These are phyloP conservation scores for Cystobasidium sp. DNA, from an alignment of 1,284 basidiomycete species.

Conservation along the genomic window DNA sequence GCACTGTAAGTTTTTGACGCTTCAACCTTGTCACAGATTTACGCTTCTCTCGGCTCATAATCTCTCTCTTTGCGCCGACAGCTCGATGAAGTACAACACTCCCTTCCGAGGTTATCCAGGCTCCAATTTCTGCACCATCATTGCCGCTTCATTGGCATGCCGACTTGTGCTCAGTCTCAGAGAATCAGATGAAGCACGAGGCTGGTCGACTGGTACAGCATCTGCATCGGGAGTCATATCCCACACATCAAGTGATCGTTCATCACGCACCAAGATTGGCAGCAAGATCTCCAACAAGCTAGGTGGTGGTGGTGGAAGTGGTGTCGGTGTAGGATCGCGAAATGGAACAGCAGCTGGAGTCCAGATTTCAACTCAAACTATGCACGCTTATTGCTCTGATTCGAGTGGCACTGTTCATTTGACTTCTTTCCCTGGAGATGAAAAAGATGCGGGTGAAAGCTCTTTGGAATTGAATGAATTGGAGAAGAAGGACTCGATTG, in stretches of 20 bases:
- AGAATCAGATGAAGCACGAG: slow-evolving; percentile 1
- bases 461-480: slow-evolving; percentile 10
- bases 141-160: slow-evolving; percentile 5
- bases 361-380: slow-evolving; percentile 11
- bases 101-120: slow-evolving; percentile 16
- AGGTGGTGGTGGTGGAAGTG: too few species aligned
- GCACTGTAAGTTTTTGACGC: too few species aligned
- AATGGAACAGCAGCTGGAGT: not conserved
- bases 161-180: slow-evolving; percentile 6
- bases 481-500: not conserved
- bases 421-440: not conserved
- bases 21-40: too few species aligned
- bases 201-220: not conserved
- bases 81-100: not conserved
- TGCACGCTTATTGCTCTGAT: slow-evolving; percentile 12
- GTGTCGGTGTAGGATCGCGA: not conserved
- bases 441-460: not conserved
- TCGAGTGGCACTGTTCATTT: slow-evolving; percentile 6
- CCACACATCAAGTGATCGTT: not conserved
- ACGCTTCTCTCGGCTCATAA: too few species aligned
- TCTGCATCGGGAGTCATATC: not conserved
- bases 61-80: not conserved
- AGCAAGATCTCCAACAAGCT: slow-evolving; percentile 2
- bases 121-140: slow-evolving; percentile 21
- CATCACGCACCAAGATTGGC: slow-evolving; percentile 6